A percentile compares a stretch with the other conserved stretches of the same genome.
Conservation (phyloP, 495 filamentous ascomycete genomes). For the Penicillium bovifimosum region DNA sequence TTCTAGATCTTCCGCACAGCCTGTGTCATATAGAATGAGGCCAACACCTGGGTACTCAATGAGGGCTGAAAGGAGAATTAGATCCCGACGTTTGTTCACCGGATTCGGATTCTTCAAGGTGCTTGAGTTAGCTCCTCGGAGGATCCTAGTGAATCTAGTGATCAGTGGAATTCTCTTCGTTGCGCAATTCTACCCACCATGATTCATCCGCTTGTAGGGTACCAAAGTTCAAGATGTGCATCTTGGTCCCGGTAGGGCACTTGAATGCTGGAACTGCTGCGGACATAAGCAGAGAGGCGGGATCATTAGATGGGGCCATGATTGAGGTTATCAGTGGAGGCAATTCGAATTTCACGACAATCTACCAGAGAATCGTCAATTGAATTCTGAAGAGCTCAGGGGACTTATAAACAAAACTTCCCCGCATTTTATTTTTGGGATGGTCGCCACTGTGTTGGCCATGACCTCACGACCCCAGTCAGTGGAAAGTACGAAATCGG, state of each 20-base stretch:
- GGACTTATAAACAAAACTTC: too few relatives aligned
- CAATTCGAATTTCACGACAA: too few relatives aligned
- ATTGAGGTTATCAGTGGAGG: too few relatives aligned
- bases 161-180: too few relatives aligned
- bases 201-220: constrained; percentile 25
- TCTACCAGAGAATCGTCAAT: too few relatives aligned
- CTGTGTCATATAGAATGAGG: constrained; percentile 49
- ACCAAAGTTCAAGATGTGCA: constrained; percentile 28
- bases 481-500: too few relatives aligned
- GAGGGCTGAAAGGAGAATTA: constrained; percentile 39
- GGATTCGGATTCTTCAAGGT: constrained; percentile 21
- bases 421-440: too few relatives aligned
- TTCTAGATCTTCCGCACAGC: constrained; percentile 43
- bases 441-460: too few relatives aligned
- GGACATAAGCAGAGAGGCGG: constrained; percentile 1
- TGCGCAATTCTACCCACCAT: too few relatives aligned
- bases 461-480: too few relatives aligned
- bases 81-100: constrained; percentile 34
- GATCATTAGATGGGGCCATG: neutral
- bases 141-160: too few relatives aligned
- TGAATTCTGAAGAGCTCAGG: too few relatives aligned
- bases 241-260: constrained; percentile 24
- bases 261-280: constrained; percentile 15
- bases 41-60: constrained; percentile 49
- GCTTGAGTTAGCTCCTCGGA: constrained; percentile 26